Evolutionary conservation across 2,329 filamentous ascomycete genomes (phyloP).

Genomic region (Dactylonectria estremocensis): DNA sequence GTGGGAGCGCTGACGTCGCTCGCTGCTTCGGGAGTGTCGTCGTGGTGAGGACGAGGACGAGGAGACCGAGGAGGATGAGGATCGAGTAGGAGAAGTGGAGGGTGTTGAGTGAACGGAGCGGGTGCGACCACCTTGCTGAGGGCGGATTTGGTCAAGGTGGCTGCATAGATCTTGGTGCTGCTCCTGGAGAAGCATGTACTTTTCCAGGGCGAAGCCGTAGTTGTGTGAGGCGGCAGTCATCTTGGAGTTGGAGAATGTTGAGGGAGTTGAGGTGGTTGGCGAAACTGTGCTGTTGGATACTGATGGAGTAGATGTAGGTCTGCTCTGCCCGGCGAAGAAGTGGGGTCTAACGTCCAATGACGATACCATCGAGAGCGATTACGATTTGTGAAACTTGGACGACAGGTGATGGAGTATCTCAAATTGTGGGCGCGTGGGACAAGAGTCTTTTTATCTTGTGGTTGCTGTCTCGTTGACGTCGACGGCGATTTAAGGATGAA

Average conservation of each 20-base stretch:
- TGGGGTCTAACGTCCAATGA: constrained; percentile 49
- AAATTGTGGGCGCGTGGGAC: neutral
- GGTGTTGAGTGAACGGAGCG: constrained; percentile 64
- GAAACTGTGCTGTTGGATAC: constrained; percentile 31
- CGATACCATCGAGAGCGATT: constrained; percentile 53
- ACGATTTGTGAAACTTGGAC: constrained; percentile 18
- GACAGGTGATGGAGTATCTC: neutral
- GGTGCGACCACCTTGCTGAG: constrained; percentile 52
- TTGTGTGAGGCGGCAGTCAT: constrained; percentile 51
- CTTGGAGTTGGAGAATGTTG: constrained; percentile 33
- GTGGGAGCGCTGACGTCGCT: constrained; percentile 47
- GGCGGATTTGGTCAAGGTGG: constrained; percentile 67
- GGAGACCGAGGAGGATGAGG: constrained; percentile 62
- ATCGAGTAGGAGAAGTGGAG: constrained; percentile 72
- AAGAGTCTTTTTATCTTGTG: constrained; percentile 15
- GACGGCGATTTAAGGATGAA: neutral
- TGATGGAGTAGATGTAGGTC: constrained; percentile 42
- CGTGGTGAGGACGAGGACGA: constrained; percentile 63
- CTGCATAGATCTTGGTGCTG: constrained; percentile 68
- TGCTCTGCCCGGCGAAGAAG: constrained; percentile 45
- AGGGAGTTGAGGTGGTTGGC: constrained; percentile 19
- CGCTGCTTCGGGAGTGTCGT: constrained; percentile 56
- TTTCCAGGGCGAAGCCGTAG: constrained; percentile 66
- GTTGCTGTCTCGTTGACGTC: constrained; percentile 4
- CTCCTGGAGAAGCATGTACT: constrained; percentile 68